Evolutionary conservation across 2,329 filamentous ascomycete genomes (phyloP), one percentile per base, ranked within the genome.

Genomic region (Arthrobotrys entomopaga): DNA sequence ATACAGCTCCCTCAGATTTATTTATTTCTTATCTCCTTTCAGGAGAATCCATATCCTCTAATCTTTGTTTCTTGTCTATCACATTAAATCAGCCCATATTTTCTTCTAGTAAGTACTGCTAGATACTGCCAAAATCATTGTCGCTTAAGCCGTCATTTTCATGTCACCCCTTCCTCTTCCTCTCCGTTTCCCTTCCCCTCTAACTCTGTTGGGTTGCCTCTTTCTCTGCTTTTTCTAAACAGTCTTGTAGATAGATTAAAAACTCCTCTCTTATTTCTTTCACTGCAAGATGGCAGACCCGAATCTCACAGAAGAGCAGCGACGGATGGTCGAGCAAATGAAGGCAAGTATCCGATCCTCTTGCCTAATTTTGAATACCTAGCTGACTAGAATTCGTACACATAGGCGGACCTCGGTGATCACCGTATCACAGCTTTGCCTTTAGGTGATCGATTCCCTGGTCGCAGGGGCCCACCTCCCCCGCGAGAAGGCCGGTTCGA

Each of bases 371-470:
- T 34, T 56, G 11, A 3, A 3, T 8, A 26, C 15, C 16, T 13
- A 15, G 10, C 15, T 24, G 49, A 42, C 15, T 26, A 46, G 15
- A 13, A 6, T 29, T n/a, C 57, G 20, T 16, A 38, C 6, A 15
- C 29, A 3, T 40, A 74, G 70, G 70, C 59, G 38, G 70, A 66
- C 26, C 63, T 74, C 19, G 70, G 63, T 1, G 49, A 74, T 40
- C 56, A 74, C 16, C 70, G 70, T 26, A 22, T 74, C 22, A 42
- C 63, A 5, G 29, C 16, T 6, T 42, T 74, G 19, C 70, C 70
- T n/a, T 34, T 74, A 3, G 57, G 70, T 29, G 58, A 67, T 19
- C 48, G 70, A n/a, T 38, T 63, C 20, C 70, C 70, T 13, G 63
- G 70, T 38, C 57, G 63, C 20, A 57, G 70, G 26, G 61, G 70